A percentile compares a stretch with the other conserved stretches of the same genome.
Conservation (phyloP, 2,329 filamentous ascomycete species). For the Lecanicillium sp. region DNA sequence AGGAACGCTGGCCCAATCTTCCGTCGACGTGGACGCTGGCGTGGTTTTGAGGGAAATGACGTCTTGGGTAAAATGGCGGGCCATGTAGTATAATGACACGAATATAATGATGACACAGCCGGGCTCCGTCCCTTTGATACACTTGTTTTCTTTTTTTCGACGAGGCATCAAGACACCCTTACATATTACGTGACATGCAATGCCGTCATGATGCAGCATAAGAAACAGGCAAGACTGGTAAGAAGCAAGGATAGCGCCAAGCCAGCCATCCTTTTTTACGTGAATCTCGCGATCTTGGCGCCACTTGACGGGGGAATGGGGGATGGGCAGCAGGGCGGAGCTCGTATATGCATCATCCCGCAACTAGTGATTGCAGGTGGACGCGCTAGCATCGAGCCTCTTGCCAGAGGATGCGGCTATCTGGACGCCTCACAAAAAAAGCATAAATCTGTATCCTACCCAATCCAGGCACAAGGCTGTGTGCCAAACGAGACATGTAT, state of each 20-base stretch:
- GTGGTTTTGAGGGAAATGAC: conserved; percentile 71
- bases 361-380: conserved; percentile 1
- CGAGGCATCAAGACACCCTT: too few species aligned
- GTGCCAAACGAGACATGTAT: too few species aligned
- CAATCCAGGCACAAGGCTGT: too few species aligned
- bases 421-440: too few species aligned
- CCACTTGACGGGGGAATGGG: background rate
- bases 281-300: conserved; percentile 3
- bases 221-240: background rate
- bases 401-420: too few species aligned
- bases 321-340: conserved; percentile 3
- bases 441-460: too few species aligned
- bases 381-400: conserved; percentile 2
- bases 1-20: conserved; percentile 86
- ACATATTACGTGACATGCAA: background rate
- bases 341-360: conserved; percentile 13
- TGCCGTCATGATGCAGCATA: background rate
- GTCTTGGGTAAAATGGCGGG: background rate
- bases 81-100: background rate
- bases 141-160: too few species aligned
- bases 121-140: too few species aligned
- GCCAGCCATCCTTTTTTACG: background rate
- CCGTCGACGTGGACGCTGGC: conserved; percentile 91
- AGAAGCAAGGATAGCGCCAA: background rate
- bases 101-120: background rate